Evolutionary conservation across 192 early-diverging fungal species (phyloP).

Genomic region (Geosiphon pyriformis): DNA sequence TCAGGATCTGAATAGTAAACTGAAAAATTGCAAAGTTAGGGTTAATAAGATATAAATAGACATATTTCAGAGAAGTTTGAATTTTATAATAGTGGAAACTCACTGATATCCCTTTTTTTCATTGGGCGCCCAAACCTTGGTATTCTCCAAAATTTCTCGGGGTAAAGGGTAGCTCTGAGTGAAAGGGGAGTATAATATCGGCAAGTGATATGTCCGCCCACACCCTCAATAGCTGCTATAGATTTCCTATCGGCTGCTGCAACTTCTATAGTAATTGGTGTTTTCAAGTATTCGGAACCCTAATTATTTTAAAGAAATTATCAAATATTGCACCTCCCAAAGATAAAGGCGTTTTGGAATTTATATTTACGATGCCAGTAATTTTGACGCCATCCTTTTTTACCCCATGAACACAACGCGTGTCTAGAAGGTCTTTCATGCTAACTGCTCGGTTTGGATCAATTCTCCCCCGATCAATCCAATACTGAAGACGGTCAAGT

Average conservation of each 20-base stretch:
- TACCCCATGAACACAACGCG: constrained; percentile 63
- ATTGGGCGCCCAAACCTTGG: constrained; percentile 66
- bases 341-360: too few relatives aligned
- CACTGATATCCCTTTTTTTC: constrained; percentile 56
- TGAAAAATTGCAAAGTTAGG: constrained; percentile 16
- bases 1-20: constrained; percentile 61
- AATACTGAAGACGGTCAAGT: constrained; percentile 87
- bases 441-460: constrained; percentile 78
- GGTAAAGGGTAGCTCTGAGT: constrained; percentile 70
- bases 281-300: constrained; percentile 73
- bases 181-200: constrained; percentile 76
- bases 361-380: constrained; percentile 53
- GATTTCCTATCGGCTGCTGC: constrained; percentile 72
- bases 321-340: too few relatives aligned
- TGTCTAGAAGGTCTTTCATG: constrained; percentile 65
- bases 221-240: constrained; percentile 72
- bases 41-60: constrained; percentile 8
- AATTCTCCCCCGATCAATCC: constrained; percentile 80
- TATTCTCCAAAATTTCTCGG: constrained; percentile 68
- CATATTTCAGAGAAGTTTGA: constrained; percentile 1
- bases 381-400: constrained; percentile 81
- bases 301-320: constrained; percentile 26
- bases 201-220: constrained; percentile 75
- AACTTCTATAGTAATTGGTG: constrained; percentile 79
- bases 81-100: too few relatives aligned